phyloP scores from a whole-genome alignment of 2,329 filamentous ascomycete genomes.

The Botryosphaeria dothidea region DNA sequence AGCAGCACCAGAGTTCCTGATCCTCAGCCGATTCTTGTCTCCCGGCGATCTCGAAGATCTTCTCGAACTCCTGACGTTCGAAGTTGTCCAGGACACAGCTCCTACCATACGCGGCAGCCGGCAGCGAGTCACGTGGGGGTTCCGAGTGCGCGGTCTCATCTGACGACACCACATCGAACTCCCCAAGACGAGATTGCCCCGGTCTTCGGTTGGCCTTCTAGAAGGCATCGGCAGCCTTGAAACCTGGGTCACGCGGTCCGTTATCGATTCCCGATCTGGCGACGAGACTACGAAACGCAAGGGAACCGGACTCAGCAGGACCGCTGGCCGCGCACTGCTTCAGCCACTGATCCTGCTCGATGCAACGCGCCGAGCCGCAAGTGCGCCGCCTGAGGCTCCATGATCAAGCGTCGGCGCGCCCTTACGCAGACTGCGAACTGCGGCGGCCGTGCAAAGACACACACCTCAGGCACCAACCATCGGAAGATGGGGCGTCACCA shows the following conservation, averaged over 20 bases:
- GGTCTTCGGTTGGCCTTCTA: not conserved
- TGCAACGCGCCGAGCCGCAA: conserved; percentile 8
- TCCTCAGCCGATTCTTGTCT: not conserved
- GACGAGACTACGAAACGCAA: not conserved
- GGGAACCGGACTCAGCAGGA: not conserved
- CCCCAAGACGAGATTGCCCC: not conserved
- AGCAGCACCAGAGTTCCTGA: not conserved
- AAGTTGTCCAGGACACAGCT: not conserved
- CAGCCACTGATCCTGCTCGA: not conserved
- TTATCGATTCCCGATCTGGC: not conserved
- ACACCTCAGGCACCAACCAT: not conserved
- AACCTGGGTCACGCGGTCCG: not conserved
- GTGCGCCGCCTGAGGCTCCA: not conserved
- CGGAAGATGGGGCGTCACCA: conserved; percentile 12
- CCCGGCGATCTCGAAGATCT: conserved; percentile 6
- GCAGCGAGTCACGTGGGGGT: not conserved
- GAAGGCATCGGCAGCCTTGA: not conserved
- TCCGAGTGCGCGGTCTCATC: not conserved
- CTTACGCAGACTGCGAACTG: too few relatives aligned
- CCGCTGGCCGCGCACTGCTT: not conserved
- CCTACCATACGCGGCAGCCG: not conserved
- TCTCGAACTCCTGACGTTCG: not conserved
- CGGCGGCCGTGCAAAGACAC: not conserved
- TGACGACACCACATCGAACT: not conserved
- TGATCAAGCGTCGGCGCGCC: too few relatives aligned